A percentile compares a stretch with the other conserved stretches of the same genome.
These are phyloP conservation scores for Fusarium heterosporum DNA, from an alignment of 2,329 filamentous ascomycete genomes.

Conservation along the genomic window DNA sequence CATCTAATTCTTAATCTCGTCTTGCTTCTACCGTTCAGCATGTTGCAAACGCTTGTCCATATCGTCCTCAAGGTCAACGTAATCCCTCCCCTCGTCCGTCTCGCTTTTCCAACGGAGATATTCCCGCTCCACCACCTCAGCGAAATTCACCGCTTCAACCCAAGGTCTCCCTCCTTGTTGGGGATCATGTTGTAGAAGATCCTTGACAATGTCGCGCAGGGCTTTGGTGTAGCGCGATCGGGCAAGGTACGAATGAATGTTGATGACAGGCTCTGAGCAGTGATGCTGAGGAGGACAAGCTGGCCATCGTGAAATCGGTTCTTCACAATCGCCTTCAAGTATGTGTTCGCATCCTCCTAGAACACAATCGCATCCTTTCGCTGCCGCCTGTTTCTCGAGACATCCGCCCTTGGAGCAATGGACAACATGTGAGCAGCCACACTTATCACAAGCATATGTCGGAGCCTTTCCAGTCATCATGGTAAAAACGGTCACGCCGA, in stretches of 20 bases:
- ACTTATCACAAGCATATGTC: conserved; percentile 31
- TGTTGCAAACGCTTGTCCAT: conserved; percentile 14
- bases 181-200: conserved; percentile 44
- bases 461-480: conserved; percentile 55
- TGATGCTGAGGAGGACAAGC: conserved; percentile 33
- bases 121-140: conserved; percentile 39
- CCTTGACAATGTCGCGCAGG: conserved; percentile 41
- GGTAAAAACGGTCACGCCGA: conserved; percentile 54
- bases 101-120: conserved; percentile 49
- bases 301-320: conserved; percentile 20
- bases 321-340: conserved; percentile 10
- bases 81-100: conserved; percentile 48
- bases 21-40: background rate
- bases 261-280: conserved; percentile 44
- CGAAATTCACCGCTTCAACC: conserved; percentile 13
- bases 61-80: conserved; percentile 51
- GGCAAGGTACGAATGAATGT: conserved; percentile 48
- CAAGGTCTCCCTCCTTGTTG: conserved; percentile 7
- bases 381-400: conserved; percentile 36
- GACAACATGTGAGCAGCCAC: conserved; percentile 46
- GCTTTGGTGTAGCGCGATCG: conserved; percentile 46
- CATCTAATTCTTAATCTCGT: too few species aligned
- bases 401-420: conserved; percentile 48
- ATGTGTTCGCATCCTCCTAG: conserved; percentile 42
- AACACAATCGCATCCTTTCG: conserved; percentile 37